These are phyloP conservation scores for Isoetes taiwanensis DNA, from an alignment of 75 land plant genomes.

Conservation along the genomic window DNA sequence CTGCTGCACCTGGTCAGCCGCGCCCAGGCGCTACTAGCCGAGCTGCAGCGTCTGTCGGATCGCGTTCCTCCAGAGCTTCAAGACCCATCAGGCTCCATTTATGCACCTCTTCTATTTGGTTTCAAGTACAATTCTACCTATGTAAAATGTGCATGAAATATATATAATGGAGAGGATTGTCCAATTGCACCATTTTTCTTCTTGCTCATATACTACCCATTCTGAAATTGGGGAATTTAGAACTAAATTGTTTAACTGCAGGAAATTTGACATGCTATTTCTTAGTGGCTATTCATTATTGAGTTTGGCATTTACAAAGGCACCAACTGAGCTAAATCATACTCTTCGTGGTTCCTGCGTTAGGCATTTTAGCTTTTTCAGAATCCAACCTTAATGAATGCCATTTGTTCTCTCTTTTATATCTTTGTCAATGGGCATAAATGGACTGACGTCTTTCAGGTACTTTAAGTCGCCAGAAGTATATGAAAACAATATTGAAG, in stretches of 20 bases:
- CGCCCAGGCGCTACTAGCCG: conserved; percentile 33
- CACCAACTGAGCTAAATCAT: too few relatives aligned
- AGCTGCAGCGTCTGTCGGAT: conserved; percentile 35
- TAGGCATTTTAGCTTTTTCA: too few relatives aligned
- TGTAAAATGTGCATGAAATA: not conserved
- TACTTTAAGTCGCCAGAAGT: conserved; percentile 35
- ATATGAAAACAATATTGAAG: conserved; percentile 31
- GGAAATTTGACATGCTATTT: not conserved
- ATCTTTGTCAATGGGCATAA: not conserved
- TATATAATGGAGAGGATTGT: too few relatives aligned
- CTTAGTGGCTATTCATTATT: too few relatives aligned
- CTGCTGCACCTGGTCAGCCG: conserved; percentile 27
- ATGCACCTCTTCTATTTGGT: conserved; percentile 33
- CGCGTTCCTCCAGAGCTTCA: conserved; percentile 22
- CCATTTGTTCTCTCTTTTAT: too few relatives aligned
- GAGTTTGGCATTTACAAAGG: too few relatives aligned
- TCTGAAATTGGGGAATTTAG: not conserved
- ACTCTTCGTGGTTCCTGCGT: too few relatives aligned
- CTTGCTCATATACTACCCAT: not conserved
- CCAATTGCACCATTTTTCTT: too few relatives aligned
- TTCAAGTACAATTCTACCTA: conserved; percentile 15
- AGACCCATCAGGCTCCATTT: not conserved
- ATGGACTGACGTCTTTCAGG: conserved; percentile 1
- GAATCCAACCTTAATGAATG: too few relatives aligned
- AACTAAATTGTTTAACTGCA: not conserved